These are phyloP conservation scores for Acanthamoeba castellanii DNA, from an alignment of 208 protist species.

Conservation along the genomic window DNA sequence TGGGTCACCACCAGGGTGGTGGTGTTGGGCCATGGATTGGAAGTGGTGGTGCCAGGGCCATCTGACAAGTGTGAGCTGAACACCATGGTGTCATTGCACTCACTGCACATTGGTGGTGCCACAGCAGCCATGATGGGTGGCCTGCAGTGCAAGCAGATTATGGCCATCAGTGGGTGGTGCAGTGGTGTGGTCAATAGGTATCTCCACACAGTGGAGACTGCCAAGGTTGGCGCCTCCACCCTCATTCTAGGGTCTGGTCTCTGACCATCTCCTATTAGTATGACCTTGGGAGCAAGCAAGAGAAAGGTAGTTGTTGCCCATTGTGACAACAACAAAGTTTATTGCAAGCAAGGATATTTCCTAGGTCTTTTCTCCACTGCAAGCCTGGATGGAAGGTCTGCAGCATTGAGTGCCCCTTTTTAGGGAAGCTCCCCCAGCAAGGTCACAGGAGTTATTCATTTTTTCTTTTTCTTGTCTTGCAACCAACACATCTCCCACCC, in stretches of 20 bases:
- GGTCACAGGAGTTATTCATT: not conserved
- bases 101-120: not conserved
- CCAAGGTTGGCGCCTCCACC: not conserved
- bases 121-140: constrained; percentile 26
- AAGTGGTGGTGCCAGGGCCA: not conserved
- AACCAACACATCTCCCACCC: not conserved
- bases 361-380: not conserved
- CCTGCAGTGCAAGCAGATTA: not conserved
- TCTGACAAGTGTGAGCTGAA: not conserved
- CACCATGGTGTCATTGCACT: not conserved
- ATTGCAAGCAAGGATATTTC: not conserved
- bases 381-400: not conserved
- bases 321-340: not conserved
- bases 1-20: not conserved
- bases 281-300: not conserved
- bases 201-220: not conserved
- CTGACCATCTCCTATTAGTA: not conserved
- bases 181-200: not conserved
- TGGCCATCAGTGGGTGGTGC: not conserved
- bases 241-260: not conserved
- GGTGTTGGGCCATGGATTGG: not conserved
- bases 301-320: not conserved
- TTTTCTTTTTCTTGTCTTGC: not conserved
- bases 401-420: not conserved
- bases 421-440: not conserved